Evolutionary conservation across 805 yeast species (phyloP), one percentile per base, ranked within the genome.

Genomic region (Trichomonascus vanleenenianus): DNA sequence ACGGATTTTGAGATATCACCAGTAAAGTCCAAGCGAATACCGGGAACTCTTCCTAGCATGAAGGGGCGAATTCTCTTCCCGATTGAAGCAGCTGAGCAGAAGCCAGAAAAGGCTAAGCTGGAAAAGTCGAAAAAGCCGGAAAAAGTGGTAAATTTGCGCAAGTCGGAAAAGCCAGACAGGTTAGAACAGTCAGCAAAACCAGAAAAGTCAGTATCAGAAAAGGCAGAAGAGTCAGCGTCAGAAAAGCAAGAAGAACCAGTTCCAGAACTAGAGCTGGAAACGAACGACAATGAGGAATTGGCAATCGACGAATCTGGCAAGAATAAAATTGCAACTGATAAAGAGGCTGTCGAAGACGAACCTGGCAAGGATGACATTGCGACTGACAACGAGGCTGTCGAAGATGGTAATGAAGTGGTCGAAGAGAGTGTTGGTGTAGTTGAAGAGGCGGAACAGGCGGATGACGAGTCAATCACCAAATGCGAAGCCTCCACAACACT

Each of bases 291-390:
- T 25, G 30, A 46, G 35, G 27, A 22, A 5, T 22, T 22, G 27
- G 27, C 27, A 22, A 22, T 4, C 27, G 27, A 22, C 7, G 27
- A 22, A 5, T 4, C 4, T 8, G 27, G 27, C 27, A 22, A 5
- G 4, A 8, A 22, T 4, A 22, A 45, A 41, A 31, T 39, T 14
- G 40, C 49, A 20, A 40, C 43, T 30, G 46, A 40, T 11, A 8
- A 39, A 12, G 37, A 45, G 7, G 25, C 33, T 10, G 42, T 22
- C 20, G 46, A 31, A 12, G 42, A 30, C 10, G 34, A 19, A 7
- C 22, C 43, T 30, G 47, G 30, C 15, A 42, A n/a, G n/a, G n/a
- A n/a, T n/a, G n/a, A n/a, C n/a, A n/a, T 39, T 12, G 33, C 14
- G 20, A 16, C 19, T 34, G 37, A 30, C 15, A 38, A n/a, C 10